Percentiles rank a stretch among this genome's conserved stretches.
These are phyloP conservation scores for Colletotrichum sp. DNA, from an alignment of 2,329 filamentous ascomycete genomes.

Conservation along the genomic window DNA sequence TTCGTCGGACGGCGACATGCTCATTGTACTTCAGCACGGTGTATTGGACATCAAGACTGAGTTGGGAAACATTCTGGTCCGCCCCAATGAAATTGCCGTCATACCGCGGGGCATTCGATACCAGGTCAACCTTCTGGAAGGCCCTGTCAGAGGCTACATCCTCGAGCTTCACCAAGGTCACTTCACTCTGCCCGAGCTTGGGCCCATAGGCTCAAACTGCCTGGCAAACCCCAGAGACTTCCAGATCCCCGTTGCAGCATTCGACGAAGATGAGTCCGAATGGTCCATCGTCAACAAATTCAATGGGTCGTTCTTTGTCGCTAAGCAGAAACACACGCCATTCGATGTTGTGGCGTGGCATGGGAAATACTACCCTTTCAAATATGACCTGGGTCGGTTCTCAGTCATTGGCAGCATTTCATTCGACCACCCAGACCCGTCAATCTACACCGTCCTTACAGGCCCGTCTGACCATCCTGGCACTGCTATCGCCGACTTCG, in stretches of 20 bases:
- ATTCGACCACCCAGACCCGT: constrained; percentile 70
- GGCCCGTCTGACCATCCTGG: constrained; percentile 53
- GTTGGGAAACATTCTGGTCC: constrained; percentile 63
- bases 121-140: constrained; percentile 61
- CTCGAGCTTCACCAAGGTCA: constrained; percentile 70
- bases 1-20: constrained; percentile 70
- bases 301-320: constrained; percentile 61
- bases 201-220: constrained; percentile 69
- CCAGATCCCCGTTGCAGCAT: constrained; percentile 63
- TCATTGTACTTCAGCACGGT: constrained; percentile 71
- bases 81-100: constrained; percentile 69
- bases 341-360: constrained; percentile 74
- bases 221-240: constrained; percentile 73
- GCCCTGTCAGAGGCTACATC: constrained; percentile 69
- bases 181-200: constrained; percentile 70
- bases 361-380: constrained; percentile 71
- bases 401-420: constrained; percentile 66
- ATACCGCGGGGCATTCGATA: constrained; percentile 68
- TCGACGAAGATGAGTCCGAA: constrained; percentile 52
- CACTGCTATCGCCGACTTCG: constrained; percentile 62
- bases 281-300: constrained; percentile 61
- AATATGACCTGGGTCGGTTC: constrained; percentile 71
- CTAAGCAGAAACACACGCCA: constrained; percentile 64
- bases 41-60: constrained; percentile 70
- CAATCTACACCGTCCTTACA: constrained; percentile 66